phyloP scores from a whole-genome alignment of 331 rosid species.

The Malus hybrid region DNA sequence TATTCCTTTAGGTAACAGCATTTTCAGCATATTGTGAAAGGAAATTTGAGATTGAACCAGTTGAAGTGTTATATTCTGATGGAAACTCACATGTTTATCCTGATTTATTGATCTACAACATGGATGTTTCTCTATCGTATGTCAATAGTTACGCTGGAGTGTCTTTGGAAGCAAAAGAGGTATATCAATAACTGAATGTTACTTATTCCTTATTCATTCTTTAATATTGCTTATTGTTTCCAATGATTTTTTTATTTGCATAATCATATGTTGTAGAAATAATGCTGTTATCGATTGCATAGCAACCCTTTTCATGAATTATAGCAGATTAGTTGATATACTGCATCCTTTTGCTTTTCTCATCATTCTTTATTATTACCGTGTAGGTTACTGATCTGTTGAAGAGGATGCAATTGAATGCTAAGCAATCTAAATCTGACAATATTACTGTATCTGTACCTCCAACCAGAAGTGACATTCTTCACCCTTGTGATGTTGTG shows the following conservation, averaged over 20 bases:
- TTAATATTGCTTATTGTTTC: not conserved
- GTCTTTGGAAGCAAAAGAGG: constrained; percentile 75
- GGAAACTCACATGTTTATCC: constrained; percentile 70
- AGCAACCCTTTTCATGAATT: not conserved
- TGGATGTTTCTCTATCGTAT: constrained; percentile 78
- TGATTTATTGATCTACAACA: constrained; percentile 69
- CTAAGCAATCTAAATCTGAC: constrained; percentile 38
- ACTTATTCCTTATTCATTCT: not conserved
- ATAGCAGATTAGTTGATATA: not conserved
- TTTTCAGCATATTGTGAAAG: constrained; percentile 65
- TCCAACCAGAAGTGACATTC: constrained; percentile 88
- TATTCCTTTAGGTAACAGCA: constrained; percentile 52
- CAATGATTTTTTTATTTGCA: not conserved
- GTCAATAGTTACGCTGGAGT: constrained; percentile 62
- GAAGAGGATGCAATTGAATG: constrained; percentile 78
- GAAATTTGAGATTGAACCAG: constrained; percentile 82
- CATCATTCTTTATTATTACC: not conserved
- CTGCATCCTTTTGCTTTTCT: constrained; percentile 10
- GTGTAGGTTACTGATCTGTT: constrained; percentile 68
- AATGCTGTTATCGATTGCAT: not conserved
- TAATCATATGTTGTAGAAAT: not conserved
- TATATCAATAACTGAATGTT: constrained; percentile 10
- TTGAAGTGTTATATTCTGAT: constrained; percentile 72
- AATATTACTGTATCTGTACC: constrained; percentile 63
- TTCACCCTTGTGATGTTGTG: constrained; percentile 96